Conservation (phyloP, 306 rosid species). For the Calophaca sinica region DNA sequence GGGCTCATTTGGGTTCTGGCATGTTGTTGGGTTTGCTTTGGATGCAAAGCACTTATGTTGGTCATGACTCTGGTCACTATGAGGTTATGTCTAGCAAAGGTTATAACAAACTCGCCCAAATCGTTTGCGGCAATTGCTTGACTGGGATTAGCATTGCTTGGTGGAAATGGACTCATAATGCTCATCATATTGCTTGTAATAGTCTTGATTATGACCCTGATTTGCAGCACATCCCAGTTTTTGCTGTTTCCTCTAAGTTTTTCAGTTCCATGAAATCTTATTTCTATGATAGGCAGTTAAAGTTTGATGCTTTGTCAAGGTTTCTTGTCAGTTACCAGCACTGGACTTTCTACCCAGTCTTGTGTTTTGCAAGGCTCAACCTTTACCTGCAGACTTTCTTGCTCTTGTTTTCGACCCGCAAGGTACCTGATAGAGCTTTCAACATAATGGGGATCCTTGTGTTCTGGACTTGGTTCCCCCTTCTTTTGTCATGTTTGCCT, state of each 20-base stretch:
- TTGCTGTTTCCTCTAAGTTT: slow-evolving; percentile 70
- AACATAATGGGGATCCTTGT: slow-evolving; percentile 71
- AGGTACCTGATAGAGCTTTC: slow-evolving; percentile 64
- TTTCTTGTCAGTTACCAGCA: slow-evolving; percentile 81
- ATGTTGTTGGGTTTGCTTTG: slow-evolving; percentile 77
- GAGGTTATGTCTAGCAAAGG: slow-evolving; percentile 60
- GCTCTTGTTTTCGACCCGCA: slow-evolving; percentile 58
- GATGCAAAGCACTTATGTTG: slow-evolving; percentile 85
- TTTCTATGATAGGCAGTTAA: slow-evolving; percentile 72
- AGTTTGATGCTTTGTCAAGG: slow-evolving; percentile 75
- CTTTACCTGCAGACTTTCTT: slow-evolving; percentile 72
- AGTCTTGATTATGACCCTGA: slow-evolving; percentile 91
- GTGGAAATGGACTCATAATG: slow-evolving; percentile 98
- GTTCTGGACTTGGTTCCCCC: slow-evolving; percentile 92
- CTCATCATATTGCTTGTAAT: slow-evolving; percentile 86
- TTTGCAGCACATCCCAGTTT: slow-evolving; percentile 85
- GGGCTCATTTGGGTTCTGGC: slow-evolving; percentile 76
- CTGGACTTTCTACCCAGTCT: slow-evolving; percentile 73
- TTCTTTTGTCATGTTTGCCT: slow-evolving; percentile 66
- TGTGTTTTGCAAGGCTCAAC: slow-evolving; percentile 73
- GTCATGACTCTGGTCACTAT: slow-evolving; percentile 90
- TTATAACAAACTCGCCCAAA: slow-evolving; percentile 61
- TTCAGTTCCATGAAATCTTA: slow-evolving; percentile 63
- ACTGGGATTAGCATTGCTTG: slow-evolving; percentile 94
- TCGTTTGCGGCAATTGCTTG: slow-evolving; percentile 81